Conservation (phyloP, 2,329 filamentous ascomycete genomes). For the Lanzia echinophila region DNA sequence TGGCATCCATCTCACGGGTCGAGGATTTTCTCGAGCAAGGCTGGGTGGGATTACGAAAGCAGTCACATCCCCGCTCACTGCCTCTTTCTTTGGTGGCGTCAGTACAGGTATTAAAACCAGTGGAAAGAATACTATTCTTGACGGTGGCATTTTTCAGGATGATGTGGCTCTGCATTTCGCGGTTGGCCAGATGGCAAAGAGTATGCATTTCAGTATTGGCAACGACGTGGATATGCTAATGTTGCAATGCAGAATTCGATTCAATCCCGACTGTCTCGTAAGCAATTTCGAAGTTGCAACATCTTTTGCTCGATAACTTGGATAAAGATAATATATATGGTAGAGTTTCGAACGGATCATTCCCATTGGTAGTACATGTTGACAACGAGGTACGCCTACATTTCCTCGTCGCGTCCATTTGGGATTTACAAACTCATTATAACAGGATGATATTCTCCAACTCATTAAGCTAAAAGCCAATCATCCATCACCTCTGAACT, state of each 20-base stretch:
- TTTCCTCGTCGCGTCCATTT: not conserved
- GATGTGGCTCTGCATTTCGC: slow-evolving; percentile 39
- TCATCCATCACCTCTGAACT: slow-evolving; percentile 26
- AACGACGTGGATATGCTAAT: not conserved
- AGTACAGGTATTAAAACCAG: slow-evolving; percentile 37
- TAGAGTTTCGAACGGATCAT: slow-evolving; percentile 32
- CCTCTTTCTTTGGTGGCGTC: slow-evolving; percentile 35
- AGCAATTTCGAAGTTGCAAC: slow-evolving; percentile 30
- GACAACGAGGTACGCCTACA: slow-evolving; percentile 31
- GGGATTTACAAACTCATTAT: not conserved
- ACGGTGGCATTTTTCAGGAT: slow-evolving; percentile 37
- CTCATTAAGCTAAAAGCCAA: slow-evolving; percentile 35
- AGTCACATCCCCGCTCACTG: slow-evolving; percentile 34
- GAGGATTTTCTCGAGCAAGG: slow-evolving; percentile 35
- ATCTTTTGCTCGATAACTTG: slow-evolving; percentile 31
- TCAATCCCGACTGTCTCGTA: slow-evolving; percentile 28
- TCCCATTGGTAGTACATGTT: slow-evolving; percentile 37
- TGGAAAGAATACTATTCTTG: slow-evolving; percentile 30
- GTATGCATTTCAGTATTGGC: slow-evolving; percentile 17
- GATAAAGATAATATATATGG: slow-evolving; percentile 35
- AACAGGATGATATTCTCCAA: slow-evolving; percentile 37
- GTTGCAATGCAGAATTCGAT: slow-evolving; percentile 15
- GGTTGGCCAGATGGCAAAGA: slow-evolving; percentile 33
- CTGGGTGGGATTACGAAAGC: slow-evolving; percentile 40
- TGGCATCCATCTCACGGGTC: slow-evolving; percentile 36